Evolutionary conservation across 2,329 filamentous ascomycete genomes (phyloP).

Genomic region (Fusarium sp.): DNA sequence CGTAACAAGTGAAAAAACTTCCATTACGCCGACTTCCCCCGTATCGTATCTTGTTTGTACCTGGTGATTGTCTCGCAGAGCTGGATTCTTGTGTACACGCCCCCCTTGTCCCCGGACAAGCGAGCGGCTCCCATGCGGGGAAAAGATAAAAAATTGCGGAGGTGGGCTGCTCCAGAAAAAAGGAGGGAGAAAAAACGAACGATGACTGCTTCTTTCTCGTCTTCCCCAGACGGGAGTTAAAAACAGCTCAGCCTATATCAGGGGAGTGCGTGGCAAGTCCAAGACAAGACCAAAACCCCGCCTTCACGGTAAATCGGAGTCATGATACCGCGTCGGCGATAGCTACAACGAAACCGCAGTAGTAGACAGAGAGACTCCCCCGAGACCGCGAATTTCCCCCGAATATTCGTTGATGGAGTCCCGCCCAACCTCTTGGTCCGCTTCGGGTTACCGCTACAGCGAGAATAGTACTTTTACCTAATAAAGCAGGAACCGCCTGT

Average conservation of each 20-base stretch:
- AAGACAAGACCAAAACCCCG: not conserved
- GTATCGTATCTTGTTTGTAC: slow-evolving; percentile 10
- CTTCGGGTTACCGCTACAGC: slow-evolving; percentile 6
- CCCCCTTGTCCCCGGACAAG: slow-evolving; percentile 31
- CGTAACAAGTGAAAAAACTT: slow-evolving; percentile 12
- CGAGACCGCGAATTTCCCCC: slow-evolving; percentile 38
- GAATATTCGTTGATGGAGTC: slow-evolving; percentile 8
- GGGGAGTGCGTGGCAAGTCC: slow-evolving; percentile 6
- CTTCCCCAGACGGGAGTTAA: slow-evolving; percentile 29
- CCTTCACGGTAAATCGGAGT: slow-evolving; percentile 32
- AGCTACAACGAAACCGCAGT: slow-evolving; percentile 10
- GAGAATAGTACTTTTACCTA: slow-evolving; percentile 35
- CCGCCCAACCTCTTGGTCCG: not conserved
- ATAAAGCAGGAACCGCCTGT: slow-evolving; percentile 32
- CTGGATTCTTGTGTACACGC: slow-evolving; percentile 11
- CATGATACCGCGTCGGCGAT: slow-evolving; percentile 26
- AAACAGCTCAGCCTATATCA: not conserved
- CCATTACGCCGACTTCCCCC: slow-evolving; percentile 33
- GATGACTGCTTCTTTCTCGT: slow-evolving; percentile 2
- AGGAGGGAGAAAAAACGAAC: slow-evolving; percentile 3
- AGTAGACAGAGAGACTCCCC: slow-evolving; percentile 3
- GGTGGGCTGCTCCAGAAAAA: slow-evolving; percentile 29
- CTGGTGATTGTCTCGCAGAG: not conserved
- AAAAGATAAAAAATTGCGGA: slow-evolving; percentile 37
- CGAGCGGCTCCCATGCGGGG: slow-evolving; percentile 43